A percentile compares a stretch with the other conserved stretches of the same genome.
Conservation (phyloP, 1,284 basidiomycete species). For the Phlebopus sp. region DNA sequence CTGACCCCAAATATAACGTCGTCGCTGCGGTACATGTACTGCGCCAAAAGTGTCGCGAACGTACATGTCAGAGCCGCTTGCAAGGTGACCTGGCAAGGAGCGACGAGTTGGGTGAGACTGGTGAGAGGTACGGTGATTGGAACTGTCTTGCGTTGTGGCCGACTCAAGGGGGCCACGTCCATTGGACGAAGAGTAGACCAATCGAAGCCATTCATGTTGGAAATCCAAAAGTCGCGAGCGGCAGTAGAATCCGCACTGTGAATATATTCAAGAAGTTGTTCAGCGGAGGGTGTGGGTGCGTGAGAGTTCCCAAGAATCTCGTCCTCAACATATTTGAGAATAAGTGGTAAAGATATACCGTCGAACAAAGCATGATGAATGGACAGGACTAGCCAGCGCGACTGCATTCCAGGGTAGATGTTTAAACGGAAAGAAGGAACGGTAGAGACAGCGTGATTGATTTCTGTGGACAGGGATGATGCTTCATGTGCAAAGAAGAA, state of each 20-base stretch:
- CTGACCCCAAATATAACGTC: constrained; percentile 48
- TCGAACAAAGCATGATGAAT: constrained; percentile 51
- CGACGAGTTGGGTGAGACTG: constrained; percentile 33
- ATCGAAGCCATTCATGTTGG: constrained; percentile 33
- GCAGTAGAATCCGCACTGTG: constrained; percentile 25
- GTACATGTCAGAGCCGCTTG: constrained; percentile 43
- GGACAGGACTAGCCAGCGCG: constrained; percentile 36
- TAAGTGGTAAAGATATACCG: constrained; percentile 42
- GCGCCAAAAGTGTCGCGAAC: constrained; percentile 36
- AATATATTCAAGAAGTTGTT: constrained; percentile 35
- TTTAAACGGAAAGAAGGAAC: constrained; percentile 38
- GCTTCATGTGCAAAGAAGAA: constrained; percentile 36
- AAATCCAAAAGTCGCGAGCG: constrained; percentile 39
- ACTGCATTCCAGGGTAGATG: constrained; percentile 22
- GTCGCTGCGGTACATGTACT: constrained; percentile 22
- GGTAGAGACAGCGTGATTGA: constrained; percentile 36
- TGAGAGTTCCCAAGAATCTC: constrained; percentile 26
- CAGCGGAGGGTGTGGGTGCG: constrained; percentile 21
- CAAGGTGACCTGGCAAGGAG: constrained; percentile 39
- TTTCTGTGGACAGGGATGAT: constrained; percentile 29
- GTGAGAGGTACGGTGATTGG: constrained; percentile 30
- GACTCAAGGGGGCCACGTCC: constrained; percentile 10
- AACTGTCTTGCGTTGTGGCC: constrained; percentile 19
- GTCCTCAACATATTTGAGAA: constrained; percentile 40
- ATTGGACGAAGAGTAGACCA: constrained; percentile 30